Evolutionary conservation across 106 monocot genomes (phyloP), one percentile per base, ranked within the genome.

Genomic region (Alisma plantagoaquatica): DNA sequence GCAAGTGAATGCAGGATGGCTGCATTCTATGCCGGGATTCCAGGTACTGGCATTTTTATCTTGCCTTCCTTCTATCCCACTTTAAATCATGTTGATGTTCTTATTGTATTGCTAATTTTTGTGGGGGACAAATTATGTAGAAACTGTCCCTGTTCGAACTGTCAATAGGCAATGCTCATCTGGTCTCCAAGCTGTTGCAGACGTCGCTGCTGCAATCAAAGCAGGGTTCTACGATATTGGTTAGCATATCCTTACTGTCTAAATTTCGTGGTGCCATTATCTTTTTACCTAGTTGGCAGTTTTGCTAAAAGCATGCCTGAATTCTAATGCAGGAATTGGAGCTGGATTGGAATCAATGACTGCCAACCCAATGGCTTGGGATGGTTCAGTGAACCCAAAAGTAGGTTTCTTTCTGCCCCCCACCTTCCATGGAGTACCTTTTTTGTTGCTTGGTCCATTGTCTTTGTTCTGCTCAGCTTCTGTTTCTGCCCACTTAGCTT

Each of bases 181-280:
- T 57, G 89, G 96, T 14, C 78, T 96, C 54, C 96, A 96, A 65
- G 96, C 96, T 48, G 84, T 96, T 48, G 96, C 89, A 45, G 96
- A 96, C 76, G 96, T 96, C 46, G 96, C 75, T 49, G 84, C 96
- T 59, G 75, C 88, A 18, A 96, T 96, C 23, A 96, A 81, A 72
- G 84, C 96, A 72, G 96, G 96, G 16, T 96, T 78, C 57, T 96
- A 96, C 57, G 84, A 96, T 45, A 89, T 96, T 59, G 96, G 96
- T 96, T 33, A 30, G 28, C 43, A n/a, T 38, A n/a, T n/a, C n/a
- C n/a, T n/a, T n/a, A n/a, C n/a, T n/a, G n/a, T n/a, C n/a, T n/a
- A n/a, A n/a, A n/a, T n/a, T n/a, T n/a, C n/a, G n/a, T n/a, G n/a
- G n/a, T n/a, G n/a, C n/a, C n/a, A n/a, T n/a, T n/a, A n/a, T n/a